phyloP scores from a whole-genome alignment of 1,139 yeast species.

The Hyphopichia khmerensis region DNA sequence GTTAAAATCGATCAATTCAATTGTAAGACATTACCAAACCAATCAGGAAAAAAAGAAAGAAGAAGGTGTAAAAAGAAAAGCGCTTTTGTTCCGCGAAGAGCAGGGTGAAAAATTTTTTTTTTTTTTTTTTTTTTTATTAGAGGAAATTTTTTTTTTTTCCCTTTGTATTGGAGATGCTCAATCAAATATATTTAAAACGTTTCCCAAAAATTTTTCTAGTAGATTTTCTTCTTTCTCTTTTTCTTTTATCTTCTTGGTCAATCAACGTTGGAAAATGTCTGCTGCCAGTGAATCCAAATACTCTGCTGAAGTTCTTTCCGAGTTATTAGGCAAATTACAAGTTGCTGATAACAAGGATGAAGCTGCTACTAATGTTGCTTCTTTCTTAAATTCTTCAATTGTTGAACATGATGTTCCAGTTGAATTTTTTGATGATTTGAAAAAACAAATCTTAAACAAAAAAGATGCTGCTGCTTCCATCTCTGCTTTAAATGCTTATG shows the following conservation, averaged over 20 bases:
- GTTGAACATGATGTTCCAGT: constrained; percentile 98
- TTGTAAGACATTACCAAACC: neutral
- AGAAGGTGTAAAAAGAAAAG: neutral
- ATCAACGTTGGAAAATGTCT: constrained; percentile 46
- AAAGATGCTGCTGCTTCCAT: constrained; percentile 62
- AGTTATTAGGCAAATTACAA: constrained; percentile 88
- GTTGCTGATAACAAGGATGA: constrained; percentile 88
- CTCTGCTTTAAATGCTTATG: constrained; percentile 82
- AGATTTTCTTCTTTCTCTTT: constrained; percentile 16
- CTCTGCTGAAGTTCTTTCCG: constrained; percentile 82
- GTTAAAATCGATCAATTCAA: too few species aligned
- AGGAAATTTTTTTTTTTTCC: neutral
- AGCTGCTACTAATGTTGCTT: constrained; percentile 88
- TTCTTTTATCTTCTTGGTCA: constrained; percentile 11
- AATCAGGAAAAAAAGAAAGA: neutral
- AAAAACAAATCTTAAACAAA: constrained; percentile 75
- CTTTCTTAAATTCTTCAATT: constrained; percentile 94
- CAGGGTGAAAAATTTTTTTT: constrained; percentile 4
- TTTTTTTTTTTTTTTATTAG: constrained; percentile 2
- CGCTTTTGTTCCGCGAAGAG: constrained; percentile 3
- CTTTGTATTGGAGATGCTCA: constrained; percentile 1
- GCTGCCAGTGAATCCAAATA: constrained; percentile 65
- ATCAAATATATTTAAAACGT: neutral
- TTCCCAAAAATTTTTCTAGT: neutral
- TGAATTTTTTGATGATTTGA: constrained; percentile 77